Evolutionary conservation across 805 yeast genomes (phyloP).

Genomic region (Isabelozyma rhagii): DNA sequence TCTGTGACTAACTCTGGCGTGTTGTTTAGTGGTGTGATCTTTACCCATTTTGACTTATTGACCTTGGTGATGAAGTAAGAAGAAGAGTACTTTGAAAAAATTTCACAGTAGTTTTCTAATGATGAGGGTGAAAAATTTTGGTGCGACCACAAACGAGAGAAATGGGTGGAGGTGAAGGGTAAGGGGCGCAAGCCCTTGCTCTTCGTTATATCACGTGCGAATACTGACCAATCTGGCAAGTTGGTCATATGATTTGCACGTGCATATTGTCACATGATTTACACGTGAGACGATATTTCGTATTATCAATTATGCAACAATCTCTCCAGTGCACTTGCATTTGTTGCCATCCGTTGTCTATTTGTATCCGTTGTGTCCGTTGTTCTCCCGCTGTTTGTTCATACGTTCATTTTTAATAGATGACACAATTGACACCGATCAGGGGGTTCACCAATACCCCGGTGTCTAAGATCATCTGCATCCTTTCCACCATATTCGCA

Average conservation of each 20-base stretch:
- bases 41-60: constrained; percentile 70
- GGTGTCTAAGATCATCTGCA: constrained; percentile 35
- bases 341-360: neutral
- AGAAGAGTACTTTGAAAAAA: neutral
- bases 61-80: neutral
- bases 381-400: neutral
- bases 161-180: neutral
- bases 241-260: too few species aligned
- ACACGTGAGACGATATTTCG: too few species aligned
- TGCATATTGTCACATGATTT: too few species aligned
- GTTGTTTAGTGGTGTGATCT: constrained; percentile 96
- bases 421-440: constrained; percentile 41
- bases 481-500: constrained; percentile 33
- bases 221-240: too few species aligned
- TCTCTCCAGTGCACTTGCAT: too few species aligned
- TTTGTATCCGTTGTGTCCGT: neutral
- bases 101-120: neutral
- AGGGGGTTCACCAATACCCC: constrained; percentile 44
- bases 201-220: too few species aligned
- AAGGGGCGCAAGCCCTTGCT: too few species aligned
- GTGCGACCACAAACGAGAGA: neutral
- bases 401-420: constrained; percentile 6
- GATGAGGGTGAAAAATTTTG: neutral
- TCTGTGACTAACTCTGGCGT: constrained; percentile 94
- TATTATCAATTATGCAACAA: too few species aligned